Evolutionary conservation across 129 eudicot species (phyloP), one percentile per base, ranked within the genome.

Genomic region (Flaveria trinervia): DNA sequence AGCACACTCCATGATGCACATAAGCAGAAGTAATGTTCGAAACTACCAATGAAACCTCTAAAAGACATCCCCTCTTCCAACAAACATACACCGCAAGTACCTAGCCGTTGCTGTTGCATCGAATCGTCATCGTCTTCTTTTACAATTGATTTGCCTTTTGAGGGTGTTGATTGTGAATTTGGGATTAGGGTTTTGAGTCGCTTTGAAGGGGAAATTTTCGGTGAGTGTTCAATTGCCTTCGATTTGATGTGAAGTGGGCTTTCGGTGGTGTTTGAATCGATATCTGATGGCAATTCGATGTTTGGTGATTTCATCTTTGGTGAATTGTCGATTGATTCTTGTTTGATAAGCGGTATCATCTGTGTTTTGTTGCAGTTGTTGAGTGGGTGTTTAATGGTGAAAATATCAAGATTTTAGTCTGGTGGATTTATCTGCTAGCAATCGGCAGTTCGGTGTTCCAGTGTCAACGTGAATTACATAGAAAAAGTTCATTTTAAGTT

Each of bases 1-100:
- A 3, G 98, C 82, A 97, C 98, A 93, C 74, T 93, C 98, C 88
- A 90, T 88, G 51, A 93, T 89, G 78, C 98, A 93, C 1, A 90
- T 85, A 90, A 93, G 86, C 98, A 93, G 74, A 88, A 90, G 66
- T 84, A 88, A 77, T 93, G 98, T 15, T 87, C 82, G 64, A 97
- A 93, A 74, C 96, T 62, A 64, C 90, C 91, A 22, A 93, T 85
- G 45, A 14, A 73, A 13, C 98, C 98, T 82, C 93, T 84, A 59
- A 85, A 46, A 5, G 85, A 70, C 70, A 33, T 79, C 10, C 93
- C 95, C 1, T 84, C 76, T 39, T 88, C 89, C 28, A 86, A 86
- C 61, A 93, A 77, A 65, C 98, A 93, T 8, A 93, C 87, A 6
- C 98, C 98, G 55, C 98, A 93, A 14, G 71, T 69, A 72, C 14